Evolutionary conservation across 2,329 filamentous ascomycete species (phyloP).

Genomic region (Neopestalotiopsis sp.): DNA sequence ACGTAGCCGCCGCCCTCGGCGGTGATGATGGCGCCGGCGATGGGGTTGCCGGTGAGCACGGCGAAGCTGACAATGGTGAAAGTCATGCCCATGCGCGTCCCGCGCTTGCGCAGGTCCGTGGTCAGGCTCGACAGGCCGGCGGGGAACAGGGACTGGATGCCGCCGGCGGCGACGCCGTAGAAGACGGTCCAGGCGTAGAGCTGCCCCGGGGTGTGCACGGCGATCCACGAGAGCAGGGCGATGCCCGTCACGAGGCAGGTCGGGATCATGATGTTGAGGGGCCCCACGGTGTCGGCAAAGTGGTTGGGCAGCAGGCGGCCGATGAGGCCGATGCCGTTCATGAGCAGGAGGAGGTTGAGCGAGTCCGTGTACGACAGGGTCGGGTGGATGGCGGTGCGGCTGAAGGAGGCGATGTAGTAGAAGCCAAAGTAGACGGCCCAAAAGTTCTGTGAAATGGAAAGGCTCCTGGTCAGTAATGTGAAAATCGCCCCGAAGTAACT

Average conservation of each 20-base stretch:
- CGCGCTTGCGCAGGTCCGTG: slow-evolving; percentile 54
- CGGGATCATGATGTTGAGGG: slow-evolving; percentile 65
- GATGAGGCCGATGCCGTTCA: slow-evolving; percentile 66
- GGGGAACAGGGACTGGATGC: slow-evolving; percentile 70
- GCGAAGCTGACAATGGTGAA: slow-evolving; percentile 61
- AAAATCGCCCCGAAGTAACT: background rate
- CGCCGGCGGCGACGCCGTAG: slow-evolving; percentile 68
- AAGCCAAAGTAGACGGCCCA: slow-evolving; percentile 57
- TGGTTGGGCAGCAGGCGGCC: slow-evolving; percentile 64
- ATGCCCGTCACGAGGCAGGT: slow-evolving; percentile 44
- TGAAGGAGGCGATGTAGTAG: slow-evolving; percentile 60
- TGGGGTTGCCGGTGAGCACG: slow-evolving; percentile 56
- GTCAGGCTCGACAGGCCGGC: slow-evolving; percentile 62
- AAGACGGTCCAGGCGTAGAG: slow-evolving; percentile 67
- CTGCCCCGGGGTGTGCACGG: slow-evolving; percentile 50
- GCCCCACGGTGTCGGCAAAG: slow-evolving; percentile 62
- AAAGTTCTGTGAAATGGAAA: slow-evolving; percentile 36
- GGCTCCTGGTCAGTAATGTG: background rate
- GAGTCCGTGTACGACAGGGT: slow-evolving; percentile 51
- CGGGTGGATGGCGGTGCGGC: slow-evolving; percentile 44
- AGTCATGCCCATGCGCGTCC: slow-evolving; percentile 61
- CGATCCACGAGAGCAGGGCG: slow-evolving; percentile 62
- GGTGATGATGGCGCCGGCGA: slow-evolving; percentile 55
- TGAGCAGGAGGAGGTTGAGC: slow-evolving; percentile 65
- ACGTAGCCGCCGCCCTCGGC: slow-evolving; percentile 45